Conservation (phyloP, 192 early-diverging fungal genomes). For the Gigaspora rosea region DNA sequence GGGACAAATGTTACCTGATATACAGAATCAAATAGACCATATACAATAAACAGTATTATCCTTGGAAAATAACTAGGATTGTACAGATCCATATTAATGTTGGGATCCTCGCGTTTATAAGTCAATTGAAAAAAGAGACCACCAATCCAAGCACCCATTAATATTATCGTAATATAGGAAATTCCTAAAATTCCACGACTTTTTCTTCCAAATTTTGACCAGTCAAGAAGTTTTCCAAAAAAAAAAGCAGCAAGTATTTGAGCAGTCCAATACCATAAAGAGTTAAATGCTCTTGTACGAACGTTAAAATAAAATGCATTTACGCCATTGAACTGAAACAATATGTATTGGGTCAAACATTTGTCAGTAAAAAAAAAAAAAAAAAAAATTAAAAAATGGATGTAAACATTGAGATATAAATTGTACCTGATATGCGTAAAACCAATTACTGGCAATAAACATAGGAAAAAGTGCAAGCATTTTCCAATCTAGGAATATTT, state of each 20-base stretch:
- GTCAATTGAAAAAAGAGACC: conserved; percentile 60
- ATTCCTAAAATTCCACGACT: conserved; percentile 67
- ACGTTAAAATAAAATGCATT: conserved; percentile 69
- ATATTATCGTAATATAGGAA: conserved; percentile 45
- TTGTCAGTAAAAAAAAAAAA: neutral
- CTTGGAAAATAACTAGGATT: conserved; percentile 52
- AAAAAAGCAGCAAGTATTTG: conserved; percentile 70
- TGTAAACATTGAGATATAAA: no score
- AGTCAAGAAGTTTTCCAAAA: conserved; percentile 72
- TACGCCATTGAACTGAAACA: conserved; percentile 36
- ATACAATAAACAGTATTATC: conserved; percentile 71
- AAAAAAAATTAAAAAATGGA: neutral
- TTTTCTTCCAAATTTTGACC: conserved; percentile 51
- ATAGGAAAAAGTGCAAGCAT: conserved; percentile 72
- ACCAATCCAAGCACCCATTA: conserved; percentile 69
- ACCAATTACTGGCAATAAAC: conserved; percentile 77
- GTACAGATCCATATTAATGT: conserved; percentile 41
- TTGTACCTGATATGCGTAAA: conserved; percentile 68
- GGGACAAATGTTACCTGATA: conserved; percentile 58
- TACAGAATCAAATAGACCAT: conserved; percentile 79
- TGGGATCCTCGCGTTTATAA: conserved; percentile 47
- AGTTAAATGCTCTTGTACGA: conserved; percentile 73
- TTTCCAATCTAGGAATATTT: conserved; percentile 63
- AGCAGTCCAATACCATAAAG: conserved; percentile 74
- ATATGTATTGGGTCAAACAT: neutral